Evolutionary conservation across 2,329 filamentous ascomycete species (phyloP).

Genomic region (Arthrobotrys megalospora): DNA sequence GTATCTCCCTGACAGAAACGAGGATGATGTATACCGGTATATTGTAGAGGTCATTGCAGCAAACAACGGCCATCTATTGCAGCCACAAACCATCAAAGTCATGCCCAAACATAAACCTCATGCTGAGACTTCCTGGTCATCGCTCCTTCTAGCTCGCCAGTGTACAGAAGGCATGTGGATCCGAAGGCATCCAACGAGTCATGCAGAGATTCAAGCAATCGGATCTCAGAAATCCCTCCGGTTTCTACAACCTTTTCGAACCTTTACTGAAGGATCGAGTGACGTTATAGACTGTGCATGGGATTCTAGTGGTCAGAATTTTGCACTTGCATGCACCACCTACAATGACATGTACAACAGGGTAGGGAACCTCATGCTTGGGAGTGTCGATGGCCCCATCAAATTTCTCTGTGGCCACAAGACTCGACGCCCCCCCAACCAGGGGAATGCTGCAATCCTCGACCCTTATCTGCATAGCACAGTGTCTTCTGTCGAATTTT

Average conservation of each 20-base stretch:
- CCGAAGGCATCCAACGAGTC: constrained; percentile 10
- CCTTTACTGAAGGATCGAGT: constrained; percentile 62
- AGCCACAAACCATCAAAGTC: neutral
- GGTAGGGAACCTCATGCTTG: constrained; percentile 64
- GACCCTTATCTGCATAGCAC: constrained; percentile 62
- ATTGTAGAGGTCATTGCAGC: constrained; percentile 22
- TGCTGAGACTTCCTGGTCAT: constrained; percentile 30
- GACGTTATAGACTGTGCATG: constrained; percentile 63
- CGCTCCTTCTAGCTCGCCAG: constrained; percentile 29
- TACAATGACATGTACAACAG: constrained; percentile 63
- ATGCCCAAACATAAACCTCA: neutral
- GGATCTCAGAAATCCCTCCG: constrained; percentile 38
- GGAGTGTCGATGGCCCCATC: constrained; percentile 53
- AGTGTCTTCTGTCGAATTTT: constrained; percentile 62
- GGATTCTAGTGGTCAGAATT: constrained; percentile 61
- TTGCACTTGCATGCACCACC: constrained; percentile 60
- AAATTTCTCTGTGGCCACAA: constrained; percentile 63
- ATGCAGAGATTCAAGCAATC: constrained; percentile 30
- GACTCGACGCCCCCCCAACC: constrained; percentile 42
- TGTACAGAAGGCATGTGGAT: constrained; percentile 29
- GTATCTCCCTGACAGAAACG: constrained; percentile 15
- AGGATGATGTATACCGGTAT: constrained; percentile 42
- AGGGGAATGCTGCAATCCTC: constrained; percentile 49
- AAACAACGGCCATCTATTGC: neutral
- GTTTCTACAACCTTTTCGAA: constrained; percentile 59